Evolutionary conservation across 768 basidiomycete species (phyloP), one percentile per base, ranked within the genome.

Genomic region (Kwoniella dejecticola): DNA sequence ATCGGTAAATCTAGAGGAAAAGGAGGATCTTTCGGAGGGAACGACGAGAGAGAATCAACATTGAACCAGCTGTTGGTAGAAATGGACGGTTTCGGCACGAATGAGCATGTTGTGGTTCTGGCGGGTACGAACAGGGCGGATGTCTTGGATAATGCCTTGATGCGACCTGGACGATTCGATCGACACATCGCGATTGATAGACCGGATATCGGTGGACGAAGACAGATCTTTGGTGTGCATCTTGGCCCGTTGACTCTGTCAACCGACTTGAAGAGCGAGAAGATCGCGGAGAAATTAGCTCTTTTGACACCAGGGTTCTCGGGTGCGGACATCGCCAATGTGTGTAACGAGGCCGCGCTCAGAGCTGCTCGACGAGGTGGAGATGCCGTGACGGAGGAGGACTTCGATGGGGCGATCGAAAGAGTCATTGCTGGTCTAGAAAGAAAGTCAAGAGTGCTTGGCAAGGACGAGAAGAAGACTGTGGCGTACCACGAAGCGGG

Each of bases 401-500:
- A 99, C 80, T 99, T 99, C 76, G 95, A 98, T 74, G 91, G 89
- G 46, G 94, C 96, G 8, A 97, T 99, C 66, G 96, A 99, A 82
- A 86, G 96, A 40, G 96, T 99, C 33, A 94, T 98, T 66, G 95
- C 93, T 57, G 96, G 96, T 29, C 81, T 98, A 70, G 96, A 98
- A 84, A 85, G 91, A 76, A 99, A 97, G 85, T 91, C 89, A 67
- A 83, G 94, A 60, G 89, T 98, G 27, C 82, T 99, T 45, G 93
- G 90, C 71, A 84, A 87, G 23, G 92, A 96, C 70, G 96, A 99
- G 84, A 99, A 99, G 87, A 94, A 88, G 81, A 97, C 90, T 0
- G 94, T 98, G 42, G 96, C 96, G 7, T 97, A 98, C 78, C 96
- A 99, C 75, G 96, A 99, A 82, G 96, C 96, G 23, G 96, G 96